Evolutionary conservation across 176 grass and related monocot genomes (phyloP), one percentile per base, ranked within the genome.

Genomic region (Cenchrus americanus): DNA sequence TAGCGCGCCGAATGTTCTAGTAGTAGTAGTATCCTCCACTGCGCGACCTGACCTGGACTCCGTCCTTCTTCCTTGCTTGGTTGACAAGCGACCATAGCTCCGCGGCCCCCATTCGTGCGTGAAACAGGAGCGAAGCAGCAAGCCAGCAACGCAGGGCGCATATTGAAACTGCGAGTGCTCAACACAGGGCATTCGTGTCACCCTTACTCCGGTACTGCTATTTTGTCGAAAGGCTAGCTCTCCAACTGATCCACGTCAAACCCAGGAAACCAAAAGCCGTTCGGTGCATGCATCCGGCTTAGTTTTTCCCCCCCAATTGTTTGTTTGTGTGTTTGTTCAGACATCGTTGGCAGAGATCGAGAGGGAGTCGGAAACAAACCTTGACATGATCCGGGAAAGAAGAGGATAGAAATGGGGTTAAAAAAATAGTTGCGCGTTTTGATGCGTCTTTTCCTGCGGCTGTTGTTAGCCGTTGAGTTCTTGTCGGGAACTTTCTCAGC

Each of bases 241-340:
- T 37, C 23, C 53, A 47, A 60, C 43, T 3, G 37, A 9, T 73
- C 79, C 67, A 73, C 66, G 52, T 41, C 65, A 13, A 34, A 14
- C 4, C 6, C 10, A n/a, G 10, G 64, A 14, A 77, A 55, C 26
- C 17, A 34, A 34, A 46, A 12, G 54, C 43, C 14, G 19, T 53
- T 19, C 47, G 71, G 18, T 58, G 46, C 22, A 22, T 58, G 46
- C 22, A 22, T 30, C 9, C 21, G 61, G 49, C 41, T 61, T 61
- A 4, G n/a, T 1, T n/a, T 14, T 17, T 14, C 0, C 6, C 11
- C 0, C 21, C n/a, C n/a, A 14, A 7, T 19, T 50, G 24, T n/a
- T 65, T 64, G 44, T 58, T 8, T 78, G 37, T 48, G 7, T 52
- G 44, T 34, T 32, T n/a, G 58, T 72, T 68, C 84, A 80, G 68